phyloP scores from a whole-genome alignment of 257 asterid genomes.

The Gentiana straminea region DNA sequence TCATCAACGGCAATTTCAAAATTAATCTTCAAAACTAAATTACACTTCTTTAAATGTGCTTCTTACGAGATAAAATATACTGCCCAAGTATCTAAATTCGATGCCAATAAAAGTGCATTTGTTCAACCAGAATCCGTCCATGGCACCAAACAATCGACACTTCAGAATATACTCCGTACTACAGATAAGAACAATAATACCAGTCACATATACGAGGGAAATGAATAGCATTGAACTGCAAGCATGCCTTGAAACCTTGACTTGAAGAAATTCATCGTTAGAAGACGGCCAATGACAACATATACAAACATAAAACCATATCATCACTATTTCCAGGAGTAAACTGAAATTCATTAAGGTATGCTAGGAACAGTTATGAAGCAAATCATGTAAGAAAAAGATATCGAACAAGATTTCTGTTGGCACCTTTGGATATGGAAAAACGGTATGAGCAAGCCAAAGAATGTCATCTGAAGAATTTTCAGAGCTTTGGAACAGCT shows the following conservation, averaged over 20 bases:
- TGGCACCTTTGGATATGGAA: constrained; percentile 68
- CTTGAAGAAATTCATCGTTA: background rate
- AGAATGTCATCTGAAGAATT: constrained; percentile 78
- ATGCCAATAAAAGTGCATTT: too few relatives aligned
- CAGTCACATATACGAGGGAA: too few relatives aligned
- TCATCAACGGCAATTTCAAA: too few relatives aligned
- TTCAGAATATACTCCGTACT: too few relatives aligned
- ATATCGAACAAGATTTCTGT: constrained; percentile 6
- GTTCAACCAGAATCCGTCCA: too few relatives aligned
- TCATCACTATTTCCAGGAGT: background rate
- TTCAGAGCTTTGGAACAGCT: constrained; percentile 73
- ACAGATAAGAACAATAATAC: too few relatives aligned
- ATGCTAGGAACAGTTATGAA: background rate
- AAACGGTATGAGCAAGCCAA: constrained; percentile 72
- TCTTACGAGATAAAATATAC: too few relatives aligned
- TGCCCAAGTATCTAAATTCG: too few relatives aligned
- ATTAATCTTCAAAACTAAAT: too few relatives aligned
- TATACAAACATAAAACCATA: background rate
- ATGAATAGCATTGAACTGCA: too few relatives aligned
- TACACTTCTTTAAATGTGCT: too few relatives aligned
- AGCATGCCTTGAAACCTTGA: background rate
- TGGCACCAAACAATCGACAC: too few relatives aligned
- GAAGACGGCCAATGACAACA: background rate
- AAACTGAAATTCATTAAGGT: background rate
- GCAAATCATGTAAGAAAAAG: background rate